Conservation (phyloP, 495 filamentous ascomycete species). For the Daldinia caldariorum region DNA sequence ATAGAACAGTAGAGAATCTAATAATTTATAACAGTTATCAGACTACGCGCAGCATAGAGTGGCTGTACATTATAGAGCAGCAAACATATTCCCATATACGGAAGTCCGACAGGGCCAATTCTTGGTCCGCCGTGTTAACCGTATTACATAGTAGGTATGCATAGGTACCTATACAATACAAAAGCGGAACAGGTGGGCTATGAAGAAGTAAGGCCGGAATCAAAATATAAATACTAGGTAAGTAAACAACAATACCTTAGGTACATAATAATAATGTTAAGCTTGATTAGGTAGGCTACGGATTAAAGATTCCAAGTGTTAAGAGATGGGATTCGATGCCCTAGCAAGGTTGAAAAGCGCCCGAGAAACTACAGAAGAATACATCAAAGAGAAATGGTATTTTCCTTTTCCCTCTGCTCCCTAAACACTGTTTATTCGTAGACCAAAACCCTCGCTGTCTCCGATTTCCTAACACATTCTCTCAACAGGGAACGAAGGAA, state of each 20-base stretch:
- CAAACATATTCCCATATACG: not conserved
- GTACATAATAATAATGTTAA: too few relatives aligned
- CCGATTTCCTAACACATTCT: slow-evolving; percentile 13
- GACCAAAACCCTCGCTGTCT: not conserved
- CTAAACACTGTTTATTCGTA: not conserved
- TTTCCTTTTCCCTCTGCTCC: not conserved
- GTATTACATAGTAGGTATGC: slow-evolving; percentile 6
- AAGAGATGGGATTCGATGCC: slow-evolving; percentile 34
- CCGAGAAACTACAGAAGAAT: slow-evolving; percentile 24
- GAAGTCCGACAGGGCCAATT: not conserved
- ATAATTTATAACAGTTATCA: not conserved
- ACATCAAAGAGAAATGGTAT: slow-evolving; percentile 42
- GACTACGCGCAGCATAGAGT: not conserved
- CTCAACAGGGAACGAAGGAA: slow-evolving; percentile 27
- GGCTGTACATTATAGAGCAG: not conserved
- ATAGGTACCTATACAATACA: too few relatives aligned
- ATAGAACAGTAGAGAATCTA: not conserved
- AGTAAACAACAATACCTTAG: not conserved
- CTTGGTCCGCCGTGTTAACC: slow-evolving; percentile 1
- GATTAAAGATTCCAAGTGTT: not conserved
- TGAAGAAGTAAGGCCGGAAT: not conserved
- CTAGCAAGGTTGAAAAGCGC: slow-evolving; percentile 32
- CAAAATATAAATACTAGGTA: not conserved
- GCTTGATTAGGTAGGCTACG: too few relatives aligned
- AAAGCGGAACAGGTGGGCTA: slow-evolving; percentile 24